These are phyloP conservation scores for Neurospora sp. DNA, from an alignment of 2,329 filamentous ascomycete genomes.

Conservation along the genomic window DNA sequence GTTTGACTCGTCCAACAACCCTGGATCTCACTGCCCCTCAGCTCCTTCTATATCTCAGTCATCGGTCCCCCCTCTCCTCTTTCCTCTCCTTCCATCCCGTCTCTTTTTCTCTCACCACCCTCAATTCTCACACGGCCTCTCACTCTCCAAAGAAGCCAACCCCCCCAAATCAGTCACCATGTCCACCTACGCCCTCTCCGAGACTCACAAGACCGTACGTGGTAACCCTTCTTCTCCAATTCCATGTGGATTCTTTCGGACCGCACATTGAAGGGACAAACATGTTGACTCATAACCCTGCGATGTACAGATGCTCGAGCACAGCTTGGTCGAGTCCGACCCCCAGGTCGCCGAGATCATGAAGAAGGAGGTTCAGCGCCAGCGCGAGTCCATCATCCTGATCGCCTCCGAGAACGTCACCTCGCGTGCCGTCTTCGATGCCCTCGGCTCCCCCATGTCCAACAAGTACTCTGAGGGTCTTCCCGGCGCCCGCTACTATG, in stretches of 20 bases:
- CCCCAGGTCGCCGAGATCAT: constrained; percentile 95
- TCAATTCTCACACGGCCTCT: constrained; percentile 1
- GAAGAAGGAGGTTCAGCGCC: constrained; percentile 91
- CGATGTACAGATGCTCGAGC: constrained; percentile 73
- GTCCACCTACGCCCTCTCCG: constrained; percentile 40
- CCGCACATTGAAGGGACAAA: not conserved
- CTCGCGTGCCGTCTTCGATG: constrained; percentile 95
- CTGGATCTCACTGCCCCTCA: not conserved
- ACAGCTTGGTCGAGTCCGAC: constrained; percentile 82
- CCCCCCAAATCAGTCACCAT: constrained; percentile 11
- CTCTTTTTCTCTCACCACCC: not conserved
- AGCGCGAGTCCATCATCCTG: constrained; percentile 96
- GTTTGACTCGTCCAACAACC: not conserved
- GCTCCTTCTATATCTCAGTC: not conserved
- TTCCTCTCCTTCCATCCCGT: not conserved
- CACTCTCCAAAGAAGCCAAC: not conserved
- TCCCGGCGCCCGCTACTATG: constrained; percentile 96
- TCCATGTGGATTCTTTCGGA: constrained; percentile 1
- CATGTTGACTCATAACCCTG: constrained; percentile 18
- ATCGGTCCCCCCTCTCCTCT: not conserved
- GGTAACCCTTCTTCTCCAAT: constrained; percentile 12
- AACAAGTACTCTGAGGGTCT: constrained; percentile 99
- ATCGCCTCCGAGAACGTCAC: constrained; percentile 99
- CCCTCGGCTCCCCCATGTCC: constrained; percentile 86
- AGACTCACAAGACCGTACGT: constrained; percentile 44